Conservation (phyloP, 441 rosid species). For the Erodium moschatum region DNA sequence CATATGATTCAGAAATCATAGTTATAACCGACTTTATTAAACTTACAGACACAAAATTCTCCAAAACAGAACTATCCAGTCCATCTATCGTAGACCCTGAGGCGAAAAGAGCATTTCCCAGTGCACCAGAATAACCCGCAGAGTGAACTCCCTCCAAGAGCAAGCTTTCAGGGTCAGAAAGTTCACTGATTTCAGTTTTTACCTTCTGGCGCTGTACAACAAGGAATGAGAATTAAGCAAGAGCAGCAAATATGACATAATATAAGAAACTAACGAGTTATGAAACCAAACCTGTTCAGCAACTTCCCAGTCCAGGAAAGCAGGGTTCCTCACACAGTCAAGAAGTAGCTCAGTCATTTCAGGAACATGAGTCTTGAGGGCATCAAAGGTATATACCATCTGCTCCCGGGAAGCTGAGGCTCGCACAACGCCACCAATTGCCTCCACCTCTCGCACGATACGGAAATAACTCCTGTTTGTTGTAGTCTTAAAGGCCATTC, state of each 20-base stretch:
- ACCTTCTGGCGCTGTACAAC: constrained; percentile 48
- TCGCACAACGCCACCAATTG: constrained; percentile 67
- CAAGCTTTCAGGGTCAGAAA: constrained; percentile 60
- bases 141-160: constrained; percentile 84
- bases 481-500: constrained; percentile 89
- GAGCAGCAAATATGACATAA: neutral
- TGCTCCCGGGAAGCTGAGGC: constrained; percentile 88
- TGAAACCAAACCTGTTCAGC: constrained; percentile 58
- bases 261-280: neutral
- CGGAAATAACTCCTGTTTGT: constrained; percentile 65
- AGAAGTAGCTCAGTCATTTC: constrained; percentile 82
- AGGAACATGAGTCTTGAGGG: constrained; percentile 77
- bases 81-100: constrained; percentile 49
- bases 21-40: constrained; percentile 4
- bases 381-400: constrained; percentile 78
- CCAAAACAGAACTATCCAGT: constrained; percentile 50
- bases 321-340: constrained; percentile 26
- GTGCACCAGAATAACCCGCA: constrained; percentile 61
- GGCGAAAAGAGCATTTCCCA: constrained; percentile 77
- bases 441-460: constrained; percentile 81
- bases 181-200: constrained; percentile 55
- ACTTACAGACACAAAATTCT: constrained; percentile 69
- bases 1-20: constrained; percentile 10
- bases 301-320: constrained; percentile 86
- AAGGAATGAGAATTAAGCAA: neutral